A percentile compares a stretch with the other conserved stretches of the same genome.
Evolutionary conservation across 1,139 yeast genomes (phyloP).

Genomic region (Yamadazyma trypodendri): DNA sequence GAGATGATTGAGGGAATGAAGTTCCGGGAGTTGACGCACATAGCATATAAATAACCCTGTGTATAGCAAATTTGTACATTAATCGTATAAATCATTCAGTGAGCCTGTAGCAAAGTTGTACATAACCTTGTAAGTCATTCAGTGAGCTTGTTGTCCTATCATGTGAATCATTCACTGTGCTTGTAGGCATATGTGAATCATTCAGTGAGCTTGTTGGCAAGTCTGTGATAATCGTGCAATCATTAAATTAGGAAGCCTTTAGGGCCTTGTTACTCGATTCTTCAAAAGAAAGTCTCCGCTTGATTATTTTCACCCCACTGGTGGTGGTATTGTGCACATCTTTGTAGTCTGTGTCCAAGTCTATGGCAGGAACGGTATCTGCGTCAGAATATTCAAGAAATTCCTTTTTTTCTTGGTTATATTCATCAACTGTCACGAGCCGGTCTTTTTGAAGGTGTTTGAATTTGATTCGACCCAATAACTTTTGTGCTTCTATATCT

Average conservation of each 20-base stretch:
- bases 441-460: constrained; percentile 36
- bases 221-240: too few relatives aligned
- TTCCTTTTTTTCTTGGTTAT: constrained; percentile 7
- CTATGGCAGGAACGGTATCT: constrained; percentile 1
- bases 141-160: too few relatives aligned
- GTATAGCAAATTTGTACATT: constrained; percentile 16
- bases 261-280: constrained; percentile 4
- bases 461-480: constrained; percentile 25
- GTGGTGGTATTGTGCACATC: constrained; percentile 1
- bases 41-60: constrained; percentile 16
- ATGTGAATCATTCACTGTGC: too few relatives aligned
- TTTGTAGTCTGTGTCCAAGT: constrained; percentile 3
- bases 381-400: background rate
- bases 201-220: too few relatives aligned
- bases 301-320: background rate
- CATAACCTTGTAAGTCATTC: too few relatives aligned
- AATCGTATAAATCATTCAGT: constrained; percentile 5
- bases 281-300: constrained; percentile 8
- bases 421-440: constrained; percentile 21
- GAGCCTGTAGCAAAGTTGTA: too few relatives aligned
- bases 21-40: constrained; percentile 5
- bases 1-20: constrained; percentile 2
- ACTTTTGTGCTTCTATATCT: constrained; percentile 18
- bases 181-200: too few relatives aligned
- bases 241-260: background rate